A percentile compares a stretch with the other conserved stretches of the same genome.
Evolutionary conservation across 129 eudicot genomes (phyloP).

Genomic region (Erigeron canadensis): DNA sequence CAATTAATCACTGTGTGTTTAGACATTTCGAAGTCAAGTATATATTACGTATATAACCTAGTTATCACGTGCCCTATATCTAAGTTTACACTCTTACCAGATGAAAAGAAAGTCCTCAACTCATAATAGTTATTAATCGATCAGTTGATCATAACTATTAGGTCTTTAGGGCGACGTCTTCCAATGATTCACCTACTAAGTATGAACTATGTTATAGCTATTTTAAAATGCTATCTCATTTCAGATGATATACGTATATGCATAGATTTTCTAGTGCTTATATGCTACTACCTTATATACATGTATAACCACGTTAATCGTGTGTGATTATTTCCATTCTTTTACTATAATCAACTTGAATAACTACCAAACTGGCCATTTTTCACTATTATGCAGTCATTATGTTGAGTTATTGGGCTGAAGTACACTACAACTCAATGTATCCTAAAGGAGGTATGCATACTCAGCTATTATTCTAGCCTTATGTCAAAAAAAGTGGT

Average conservation of each 20-base stretch:
- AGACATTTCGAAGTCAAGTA: background rate
- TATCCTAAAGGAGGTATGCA: constrained; percentile 44
- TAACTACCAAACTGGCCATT: background rate
- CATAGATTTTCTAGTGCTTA: background rate
- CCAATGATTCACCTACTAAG: background rate
- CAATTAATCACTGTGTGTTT: background rate
- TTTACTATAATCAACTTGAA: background rate
- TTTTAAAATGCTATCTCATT: background rate
- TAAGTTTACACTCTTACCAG: background rate
- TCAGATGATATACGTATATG: background rate
- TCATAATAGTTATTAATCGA: background rate
- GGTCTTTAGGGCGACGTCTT: background rate
- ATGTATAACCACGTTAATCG: too few relatives aligned
- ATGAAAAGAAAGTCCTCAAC: background rate
- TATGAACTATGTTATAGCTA: background rate
- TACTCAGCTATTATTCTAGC: background rate
- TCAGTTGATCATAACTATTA: background rate
- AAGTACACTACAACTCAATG: constrained; percentile 63
- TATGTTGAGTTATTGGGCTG: constrained; percentile 60
- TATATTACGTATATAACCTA: background rate
- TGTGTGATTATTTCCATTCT: background rate
- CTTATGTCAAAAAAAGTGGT: background rate
- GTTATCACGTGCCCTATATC: background rate
- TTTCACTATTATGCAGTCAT: constrained; percentile 38
- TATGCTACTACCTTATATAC: background rate